A percentile compares a stretch with the other conserved stretches of the same genome.
phyloP scores from a whole-genome alignment of 306 rosid species.

The Corylus heterophylla region DNA sequence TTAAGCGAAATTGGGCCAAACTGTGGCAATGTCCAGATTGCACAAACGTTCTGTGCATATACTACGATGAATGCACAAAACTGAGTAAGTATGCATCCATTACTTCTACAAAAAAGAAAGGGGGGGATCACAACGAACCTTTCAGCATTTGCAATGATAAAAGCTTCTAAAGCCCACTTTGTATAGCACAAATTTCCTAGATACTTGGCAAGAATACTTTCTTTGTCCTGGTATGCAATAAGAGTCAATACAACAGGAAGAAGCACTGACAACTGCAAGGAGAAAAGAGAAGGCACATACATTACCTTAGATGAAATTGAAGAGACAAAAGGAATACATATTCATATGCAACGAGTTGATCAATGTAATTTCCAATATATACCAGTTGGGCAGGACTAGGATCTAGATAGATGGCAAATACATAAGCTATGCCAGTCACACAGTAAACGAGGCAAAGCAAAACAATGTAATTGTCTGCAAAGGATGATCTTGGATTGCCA shows the following conservation, averaged over 20 bases:
- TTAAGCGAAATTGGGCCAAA: conserved; percentile 2
- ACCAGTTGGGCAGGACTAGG: conserved; percentile 97
- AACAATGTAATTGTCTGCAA: conserved; percentile 72
- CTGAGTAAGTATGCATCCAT: background rate
- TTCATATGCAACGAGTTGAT: background rate
- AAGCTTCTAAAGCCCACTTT: conserved; percentile 94
- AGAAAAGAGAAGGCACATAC: conserved; percentile 37
- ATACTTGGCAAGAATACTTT: conserved; percentile 47
- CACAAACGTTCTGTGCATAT: background rate
- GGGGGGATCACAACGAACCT: conserved; percentile 41
- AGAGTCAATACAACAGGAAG: conserved; percentile 94
- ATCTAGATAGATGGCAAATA: conserved; percentile 73
- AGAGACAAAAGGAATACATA: conserved; percentile 3
- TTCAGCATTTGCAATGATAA: conserved; percentile 83
- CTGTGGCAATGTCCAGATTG: background rate
- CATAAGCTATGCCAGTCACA: conserved; percentile 92
- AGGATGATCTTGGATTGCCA: conserved; percentile 85
- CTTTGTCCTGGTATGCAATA: conserved; percentile 63
- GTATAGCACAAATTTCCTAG: conserved; percentile 75
- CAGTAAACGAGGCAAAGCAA: conserved; percentile 87
- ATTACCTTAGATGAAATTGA: conserved; percentile 26
- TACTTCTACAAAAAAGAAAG: background rate
- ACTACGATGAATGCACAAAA: too few relatives aligned
- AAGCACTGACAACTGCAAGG: conserved; percentile 88
- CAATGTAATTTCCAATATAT: conserved; percentile 28